Conservation (phyloP, 202 grass and related monocot genomes). For the Panicum hallii region DNA sequence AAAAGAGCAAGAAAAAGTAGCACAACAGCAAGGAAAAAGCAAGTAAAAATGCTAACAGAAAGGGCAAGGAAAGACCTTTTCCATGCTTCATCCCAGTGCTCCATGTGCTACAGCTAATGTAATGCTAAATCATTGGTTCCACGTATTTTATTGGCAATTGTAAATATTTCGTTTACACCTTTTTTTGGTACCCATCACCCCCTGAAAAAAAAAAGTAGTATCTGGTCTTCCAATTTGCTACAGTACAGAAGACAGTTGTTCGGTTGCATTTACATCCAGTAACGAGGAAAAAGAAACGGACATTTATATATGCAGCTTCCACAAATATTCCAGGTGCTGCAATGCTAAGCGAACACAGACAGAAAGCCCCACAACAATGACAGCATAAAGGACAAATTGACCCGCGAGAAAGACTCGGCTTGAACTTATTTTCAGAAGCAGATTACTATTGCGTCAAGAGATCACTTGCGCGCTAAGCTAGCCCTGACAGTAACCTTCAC, state of each 20-base stretch:
- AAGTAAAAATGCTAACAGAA: background rate
- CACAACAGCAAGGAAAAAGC: background rate
- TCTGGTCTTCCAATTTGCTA: background rate
- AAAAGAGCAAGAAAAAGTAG: background rate
- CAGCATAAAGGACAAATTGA: slow-evolving; percentile 38
- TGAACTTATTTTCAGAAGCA: background rate
- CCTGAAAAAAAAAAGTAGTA: background rate
- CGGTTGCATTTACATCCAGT: background rate
- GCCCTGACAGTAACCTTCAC: slow-evolving; percentile 30
- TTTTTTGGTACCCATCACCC: no score
- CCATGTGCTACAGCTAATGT: background rate
- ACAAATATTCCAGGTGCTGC: slow-evolving; percentile 32
- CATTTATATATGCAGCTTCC: background rate
- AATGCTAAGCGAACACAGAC: slow-evolving; percentile 42
- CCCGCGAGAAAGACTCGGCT: background rate
- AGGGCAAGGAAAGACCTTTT: background rate
- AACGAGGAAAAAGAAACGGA: background rate
- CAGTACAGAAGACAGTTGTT: background rate
- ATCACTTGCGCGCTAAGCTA: slow-evolving; percentile 47
- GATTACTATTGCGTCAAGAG: slow-evolving; percentile 8
- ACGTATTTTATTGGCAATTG: background rate
- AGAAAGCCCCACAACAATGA: background rate
- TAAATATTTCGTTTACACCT: background rate
- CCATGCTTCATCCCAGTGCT: background rate
- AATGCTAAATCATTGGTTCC: background rate